Evolutionary conservation across 2,329 filamentous ascomycete species (phyloP), one percentile per base, ranked within the genome.

Genomic region (Coniochaeta ligniaria): DNA sequence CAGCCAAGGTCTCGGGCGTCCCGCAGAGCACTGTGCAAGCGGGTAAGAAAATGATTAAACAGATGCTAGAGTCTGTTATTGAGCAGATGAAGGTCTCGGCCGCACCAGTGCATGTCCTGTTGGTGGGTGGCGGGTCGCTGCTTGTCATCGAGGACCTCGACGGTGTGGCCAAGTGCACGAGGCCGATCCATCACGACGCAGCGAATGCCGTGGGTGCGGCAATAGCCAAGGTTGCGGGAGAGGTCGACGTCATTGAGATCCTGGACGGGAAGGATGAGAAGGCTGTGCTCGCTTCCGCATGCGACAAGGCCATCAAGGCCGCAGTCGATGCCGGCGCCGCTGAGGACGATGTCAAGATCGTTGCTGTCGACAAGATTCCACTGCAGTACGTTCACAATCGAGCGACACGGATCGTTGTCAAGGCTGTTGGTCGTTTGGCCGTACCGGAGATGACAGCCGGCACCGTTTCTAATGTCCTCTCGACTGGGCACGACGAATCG

Each of bases 141-240:
- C 68, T 85, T 1, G 78, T 80, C 2, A 76, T 79, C 1, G 73
- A 79, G 6, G 65, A 72, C 0, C 73, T 86, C 7, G 71, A 74
- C 0, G 82, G 81, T 0, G 82, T 83, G 0, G 74, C 76, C 7
- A 73, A 80, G 62, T 77, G 80, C 60, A 79, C 82, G 8, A 72
- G 76, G 5, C 83, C 83, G 0, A 75, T 78, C 2, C 80, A 79
- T 57, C 75, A 82, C 33, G 81, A 81, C 60, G 82, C 80, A 0
- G 83, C 83, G 3, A 87, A 86, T 67, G 83, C 84, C 0, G 80
- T 87, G 2, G 84, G 84, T 6, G 83, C 84, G 0, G 84, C 84
- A 0, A 83, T 84, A 35, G 81, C 80, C 2, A 81, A 81, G 59
- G 58, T 59, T n/a, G 28, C 43, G n/a, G 58, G 43, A 6, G 58